Evolutionary conservation across 2,329 filamentous ascomycete species (phyloP), one percentile per base, ranked within the genome.

Genomic region (Elsinoe batatas): DNA sequence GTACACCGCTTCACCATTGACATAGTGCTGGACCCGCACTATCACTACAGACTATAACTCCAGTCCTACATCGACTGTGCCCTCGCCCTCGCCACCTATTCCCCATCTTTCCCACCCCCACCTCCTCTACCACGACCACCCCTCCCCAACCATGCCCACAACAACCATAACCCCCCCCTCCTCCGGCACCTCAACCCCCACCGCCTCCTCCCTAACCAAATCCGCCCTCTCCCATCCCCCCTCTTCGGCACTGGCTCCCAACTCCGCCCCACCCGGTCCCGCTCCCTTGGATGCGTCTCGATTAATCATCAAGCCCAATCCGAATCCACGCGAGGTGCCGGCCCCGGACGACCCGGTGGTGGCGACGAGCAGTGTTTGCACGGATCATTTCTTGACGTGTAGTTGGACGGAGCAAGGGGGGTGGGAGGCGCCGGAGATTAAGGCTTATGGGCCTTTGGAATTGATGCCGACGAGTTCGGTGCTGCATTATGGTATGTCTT

Each of bases 311-410:
- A 72, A 68, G 55, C 67, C 70, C 64, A 75, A 70, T 57, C 65
- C 63, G 2, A 55, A 65, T 3, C 73, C 73, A 3, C 71, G 72
- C 56, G 22, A 69, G 22, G 71, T 75, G 2, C 75, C 75, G 35
- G 65, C 61, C 13, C 64, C 68, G 37, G 67, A 70, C 58, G 70
- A 68, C 38, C 61, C 68, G 22, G 73, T 75, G 59, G 66, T 69
- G 61, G 60, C 64, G 44, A 64, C 67, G 40, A 67, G 72, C 49
- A 72, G 71, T 59, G 68, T 70, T 58, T 80, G 77, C 76, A 90
- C 87, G 60, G 90, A 96, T 76, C 91, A 96, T 76, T 95, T 95
- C 89, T 76, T 93, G 64, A 84, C 83, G 53, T 84, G 77, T 17
- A 72, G 74, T 54, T 94, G 89, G 88, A 82, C 77, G 33, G 72